Conservation (phyloP, 768 basidiomycete genomes). For the Amyloporia xantha region DNA sequence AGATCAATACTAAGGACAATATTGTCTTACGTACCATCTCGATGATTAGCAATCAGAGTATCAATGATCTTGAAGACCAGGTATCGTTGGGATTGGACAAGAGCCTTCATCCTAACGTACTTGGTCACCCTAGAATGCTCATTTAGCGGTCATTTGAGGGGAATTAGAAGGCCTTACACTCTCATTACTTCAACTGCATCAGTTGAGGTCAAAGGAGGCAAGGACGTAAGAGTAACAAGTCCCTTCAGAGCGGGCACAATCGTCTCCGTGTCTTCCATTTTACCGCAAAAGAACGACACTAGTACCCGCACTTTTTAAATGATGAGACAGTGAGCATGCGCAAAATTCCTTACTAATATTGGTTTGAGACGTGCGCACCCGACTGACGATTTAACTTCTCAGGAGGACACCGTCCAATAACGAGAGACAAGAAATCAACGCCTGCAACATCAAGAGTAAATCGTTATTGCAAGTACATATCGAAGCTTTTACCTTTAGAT, state of each 20-base stretch:
- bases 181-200: conserved; percentile 56
- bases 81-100: conserved; percentile 79
- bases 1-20: conserved; percentile 2
- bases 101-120: conserved; percentile 74
- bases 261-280: conserved; percentile 81
- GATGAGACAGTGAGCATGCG: conserved; percentile 8
- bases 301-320: conserved; percentile 65
- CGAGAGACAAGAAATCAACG: conserved; percentile 71
- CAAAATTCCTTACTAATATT: background rate
- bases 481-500: conserved; percentile 55
- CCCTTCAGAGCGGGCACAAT: conserved; percentile 79
- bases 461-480: background rate
- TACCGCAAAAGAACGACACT: conserved; percentile 75
- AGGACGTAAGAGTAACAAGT: conserved; percentile 54
- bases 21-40: conserved; percentile 43
- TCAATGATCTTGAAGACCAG: conserved; percentile 79
- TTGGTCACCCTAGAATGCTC: conserved; percentile 51
- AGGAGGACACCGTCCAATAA: conserved; percentile 55
- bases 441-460: conserved; percentile 42
- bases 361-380: conserved; percentile 41
- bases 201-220: conserved; percentile 54
- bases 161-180: conserved; percentile 45
- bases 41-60: conserved; percentile 61
- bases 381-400: conserved; percentile 73
- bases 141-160: background rate